These are phyloP conservation scores for Scleroderma citrinum DNA, from an alignment of 768 basidiomycete species.

Conservation along the genomic window DNA sequence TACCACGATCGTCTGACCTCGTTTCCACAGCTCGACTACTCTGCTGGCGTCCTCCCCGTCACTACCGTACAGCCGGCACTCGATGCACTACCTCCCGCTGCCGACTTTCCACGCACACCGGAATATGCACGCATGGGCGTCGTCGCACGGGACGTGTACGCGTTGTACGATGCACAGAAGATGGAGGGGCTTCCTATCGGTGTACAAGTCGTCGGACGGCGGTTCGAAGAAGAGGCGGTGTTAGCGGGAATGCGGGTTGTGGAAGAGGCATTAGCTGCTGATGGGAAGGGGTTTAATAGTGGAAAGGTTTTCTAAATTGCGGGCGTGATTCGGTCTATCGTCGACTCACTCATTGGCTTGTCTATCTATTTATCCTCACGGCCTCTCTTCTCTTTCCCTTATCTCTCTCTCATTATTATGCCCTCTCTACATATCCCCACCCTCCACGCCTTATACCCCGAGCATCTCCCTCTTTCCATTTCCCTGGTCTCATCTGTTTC, in stretches of 20 bases:
- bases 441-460: too few species aligned
- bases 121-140: constrained; percentile 33
- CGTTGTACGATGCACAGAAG: constrained; percentile 50
- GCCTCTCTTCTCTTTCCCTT: too few species aligned
- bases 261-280: constrained; percentile 25
- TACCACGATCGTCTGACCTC: too few species aligned
- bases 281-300: constrained; percentile 4
- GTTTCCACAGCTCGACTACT: constrained; percentile 49
- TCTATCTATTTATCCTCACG: too few species aligned
- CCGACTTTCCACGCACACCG: constrained; percentile 19
- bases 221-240: constrained; percentile 70
- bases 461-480: too few species aligned
- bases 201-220: constrained; percentile 56
- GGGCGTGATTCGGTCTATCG: too few species aligned
- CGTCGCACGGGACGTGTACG: constrained; percentile 41
- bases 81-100: constrained; percentile 32
- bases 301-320: too few species aligned
- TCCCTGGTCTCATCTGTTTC: too few species aligned
- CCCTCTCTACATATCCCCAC: too few species aligned
- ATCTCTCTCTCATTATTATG: too few species aligned
- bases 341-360: too few species aligned
- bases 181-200: constrained; percentile 69
- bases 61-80: constrained; percentile 41
- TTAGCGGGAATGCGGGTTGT: constrained; percentile 64
- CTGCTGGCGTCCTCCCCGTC: constrained; percentile 57